Evolutionary conservation across 352 stramenopile species (phyloP).

Genomic region (Phytophthora hybrid): DNA sequence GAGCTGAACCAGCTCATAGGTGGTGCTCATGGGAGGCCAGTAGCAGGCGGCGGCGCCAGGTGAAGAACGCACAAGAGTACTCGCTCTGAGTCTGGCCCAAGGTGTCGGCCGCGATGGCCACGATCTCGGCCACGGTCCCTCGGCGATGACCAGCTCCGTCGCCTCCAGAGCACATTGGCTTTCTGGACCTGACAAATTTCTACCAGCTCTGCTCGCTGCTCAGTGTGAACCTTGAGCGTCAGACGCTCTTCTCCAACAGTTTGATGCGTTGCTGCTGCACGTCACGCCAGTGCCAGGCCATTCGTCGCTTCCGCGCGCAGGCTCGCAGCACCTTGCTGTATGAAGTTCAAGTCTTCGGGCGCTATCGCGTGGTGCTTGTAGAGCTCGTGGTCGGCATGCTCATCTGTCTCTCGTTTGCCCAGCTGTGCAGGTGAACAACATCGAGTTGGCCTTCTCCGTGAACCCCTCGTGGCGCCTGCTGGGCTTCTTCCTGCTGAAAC

Average conservation of each 20-base stretch:
- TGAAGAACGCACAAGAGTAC: too few species aligned
- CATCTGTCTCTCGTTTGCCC: conserved; percentile 81
- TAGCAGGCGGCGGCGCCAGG: too few species aligned
- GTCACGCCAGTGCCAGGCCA: conserved; percentile 54
- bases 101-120: too few species aligned
- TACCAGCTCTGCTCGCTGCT: conserved; percentile 84
- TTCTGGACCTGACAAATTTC: conserved; percentile 73
- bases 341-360: conserved; percentile 66
- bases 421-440: conserved; percentile 89
- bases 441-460: conserved; percentile 74
- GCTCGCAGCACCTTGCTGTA: conserved; percentile 67
- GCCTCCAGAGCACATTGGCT: conserved; percentile 47
- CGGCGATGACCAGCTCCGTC: too few species aligned
- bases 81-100: too few species aligned
- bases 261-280: conserved; percentile 57
- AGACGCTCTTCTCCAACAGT: conserved; percentile 54
- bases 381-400: conserved; percentile 79
- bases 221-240: conserved; percentile 58
- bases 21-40: too few species aligned
- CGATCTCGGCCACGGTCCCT: too few species aligned
- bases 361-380: conserved; percentile 74
- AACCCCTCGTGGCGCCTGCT: conserved; percentile 81
- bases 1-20: too few species aligned
- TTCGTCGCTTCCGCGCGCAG: too few species aligned
- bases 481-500: conserved; percentile 70